Conservation (phyloP, 2,329 filamentous ascomycete genomes). For the Nigrospora sphaerica region DNA sequence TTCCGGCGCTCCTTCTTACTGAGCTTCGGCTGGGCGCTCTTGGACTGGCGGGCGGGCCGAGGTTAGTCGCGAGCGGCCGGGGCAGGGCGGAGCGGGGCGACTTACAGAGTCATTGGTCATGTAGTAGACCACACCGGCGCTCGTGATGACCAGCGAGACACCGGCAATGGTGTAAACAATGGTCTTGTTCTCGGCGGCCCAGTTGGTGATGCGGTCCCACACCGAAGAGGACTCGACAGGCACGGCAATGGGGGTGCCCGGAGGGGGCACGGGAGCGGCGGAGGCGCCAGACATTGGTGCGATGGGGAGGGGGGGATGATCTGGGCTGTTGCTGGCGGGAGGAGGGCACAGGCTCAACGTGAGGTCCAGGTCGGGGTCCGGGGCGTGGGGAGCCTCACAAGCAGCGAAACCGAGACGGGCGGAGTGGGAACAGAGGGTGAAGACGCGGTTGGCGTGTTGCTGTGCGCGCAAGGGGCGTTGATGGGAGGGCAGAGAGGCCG, state of each 20-base stretch:
- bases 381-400: too few relatives aligned
- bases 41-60: constrained; percentile 19
- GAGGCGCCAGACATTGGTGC: constrained; percentile 27
- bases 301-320: background rate
- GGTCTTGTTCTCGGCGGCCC: constrained; percentile 93
- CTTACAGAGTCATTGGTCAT: constrained; percentile 55
- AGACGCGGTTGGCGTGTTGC: too few relatives aligned
- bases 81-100: constrained; percentile 4
- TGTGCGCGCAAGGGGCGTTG: too few relatives aligned
- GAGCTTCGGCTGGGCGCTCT: constrained; percentile 55
- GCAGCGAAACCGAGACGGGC: too few relatives aligned
- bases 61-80: too few relatives aligned
- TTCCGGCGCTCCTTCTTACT: constrained; percentile 88
- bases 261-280: constrained; percentile 39
- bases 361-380: too few relatives aligned
- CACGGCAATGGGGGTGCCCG: constrained; percentile 35
- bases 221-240: constrained; percentile 56
- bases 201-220: constrained; percentile 85
- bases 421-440: too few relatives aligned
- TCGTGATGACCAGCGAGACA: constrained; percentile 84
- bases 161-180: constrained; percentile 95
- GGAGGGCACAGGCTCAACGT: too few relatives aligned
- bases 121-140: constrained; percentile 91
- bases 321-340: background rate
- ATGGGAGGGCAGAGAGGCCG: too few relatives aligned